phyloP scores from a whole-genome alignment of 1,284 basidiomycete species.

The Mycena sp. region DNA sequence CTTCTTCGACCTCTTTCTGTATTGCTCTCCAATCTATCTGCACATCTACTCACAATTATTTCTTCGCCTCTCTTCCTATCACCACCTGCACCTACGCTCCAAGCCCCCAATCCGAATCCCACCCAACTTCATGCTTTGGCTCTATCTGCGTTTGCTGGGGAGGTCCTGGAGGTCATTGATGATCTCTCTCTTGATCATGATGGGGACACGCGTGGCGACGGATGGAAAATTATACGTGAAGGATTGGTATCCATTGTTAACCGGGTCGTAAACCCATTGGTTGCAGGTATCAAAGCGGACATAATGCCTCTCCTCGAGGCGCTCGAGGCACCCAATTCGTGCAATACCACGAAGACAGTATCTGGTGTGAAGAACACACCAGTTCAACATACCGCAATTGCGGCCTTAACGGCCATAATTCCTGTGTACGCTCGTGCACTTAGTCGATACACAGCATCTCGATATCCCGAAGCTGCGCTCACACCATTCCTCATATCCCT shows the following conservation, averaged over 20 bases:
- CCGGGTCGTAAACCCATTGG: slow-evolving; percentile 71
- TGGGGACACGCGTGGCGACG: slow-evolving; percentile 68
- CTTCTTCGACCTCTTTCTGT: slow-evolving; percentile 81
- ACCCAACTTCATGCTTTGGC: slow-evolving; percentile 76
- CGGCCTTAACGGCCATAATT: slow-evolving; percentile 62
- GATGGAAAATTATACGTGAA: slow-evolving; percentile 70
- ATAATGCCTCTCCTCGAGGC: slow-evolving; percentile 68
- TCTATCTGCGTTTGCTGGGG: slow-evolving; percentile 73
- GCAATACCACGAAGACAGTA: slow-evolving; percentile 44
- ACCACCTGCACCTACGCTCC: slow-evolving; percentile 59
- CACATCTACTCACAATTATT: slow-evolving; percentile 69
- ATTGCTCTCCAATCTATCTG: slow-evolving; percentile 72
- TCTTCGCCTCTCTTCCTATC: slow-evolving; percentile 69
- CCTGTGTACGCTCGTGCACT: slow-evolving; percentile 70
- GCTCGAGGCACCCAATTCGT: slow-evolving; percentile 57
- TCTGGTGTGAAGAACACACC: slow-evolving; percentile 48
- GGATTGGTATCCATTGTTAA: slow-evolving; percentile 72
- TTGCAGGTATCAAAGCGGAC: slow-evolving; percentile 68
- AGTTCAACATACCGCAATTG: slow-evolving; percentile 66
- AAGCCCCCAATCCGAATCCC: slow-evolving; percentile 64
- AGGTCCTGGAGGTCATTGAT: slow-evolving; percentile 76
- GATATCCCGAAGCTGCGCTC: slow-evolving; percentile 63
- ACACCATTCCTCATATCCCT: slow-evolving; percentile 77
- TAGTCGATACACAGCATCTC: slow-evolving; percentile 61
- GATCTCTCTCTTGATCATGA: slow-evolving; percentile 68